A percentile compares a stretch with the other conserved stretches of the same genome.
Evolutionary conservation across 1,284 basidiomycete genomes (phyloP).

Genomic region (Sporisorium graminicola): DNA sequence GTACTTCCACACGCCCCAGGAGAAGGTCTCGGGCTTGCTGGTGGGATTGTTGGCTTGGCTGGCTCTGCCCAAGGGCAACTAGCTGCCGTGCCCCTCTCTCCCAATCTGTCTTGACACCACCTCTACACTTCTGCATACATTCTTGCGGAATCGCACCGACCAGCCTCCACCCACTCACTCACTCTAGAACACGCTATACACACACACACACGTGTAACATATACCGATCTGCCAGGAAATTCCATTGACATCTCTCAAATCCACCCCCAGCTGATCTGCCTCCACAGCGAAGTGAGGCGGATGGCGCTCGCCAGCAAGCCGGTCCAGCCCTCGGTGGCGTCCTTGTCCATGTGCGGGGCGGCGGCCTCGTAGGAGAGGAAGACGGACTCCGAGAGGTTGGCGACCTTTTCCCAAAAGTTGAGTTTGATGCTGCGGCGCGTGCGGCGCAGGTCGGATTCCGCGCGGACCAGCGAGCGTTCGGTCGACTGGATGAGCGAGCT

Average conservation of each 20-base stretch:
- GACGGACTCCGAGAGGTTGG: constrained; percentile 38
- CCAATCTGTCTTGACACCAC: too few species aligned
- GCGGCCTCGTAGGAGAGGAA: constrained; percentile 54
- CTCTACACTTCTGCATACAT: neutral
- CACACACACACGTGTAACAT: neutral
- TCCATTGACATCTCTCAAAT: constrained; percentile 2
- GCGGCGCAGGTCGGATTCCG: constrained; percentile 33
- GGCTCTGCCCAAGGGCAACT: constrained; percentile 52
- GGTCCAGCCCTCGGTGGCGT: constrained; percentile 47
- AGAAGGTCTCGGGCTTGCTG: constrained; percentile 84
- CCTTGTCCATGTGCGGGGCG: constrained; percentile 48
- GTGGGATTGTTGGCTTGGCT: constrained; percentile 57
- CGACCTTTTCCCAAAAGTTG: constrained; percentile 39
- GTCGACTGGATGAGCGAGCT: constrained; percentile 18
- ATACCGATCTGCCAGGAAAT: too few species aligned
- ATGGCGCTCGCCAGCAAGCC: constrained; percentile 43
- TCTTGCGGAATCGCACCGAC: neutral
- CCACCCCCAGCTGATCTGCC: constrained; percentile 22
- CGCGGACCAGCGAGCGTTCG: constrained; percentile 35
- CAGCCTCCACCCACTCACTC: too few species aligned
- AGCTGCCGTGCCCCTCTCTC: too few species aligned
- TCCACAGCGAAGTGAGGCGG: constrained; percentile 39
- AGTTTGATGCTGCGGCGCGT: constrained; percentile 16
- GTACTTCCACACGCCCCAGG: constrained; percentile 89
- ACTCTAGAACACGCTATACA: too few species aligned